Evolutionary conservation across 208 protist species (phyloP), one percentile per base, ranked within the genome.

Genomic region (Acanthamoeba polyphaga): DNA sequence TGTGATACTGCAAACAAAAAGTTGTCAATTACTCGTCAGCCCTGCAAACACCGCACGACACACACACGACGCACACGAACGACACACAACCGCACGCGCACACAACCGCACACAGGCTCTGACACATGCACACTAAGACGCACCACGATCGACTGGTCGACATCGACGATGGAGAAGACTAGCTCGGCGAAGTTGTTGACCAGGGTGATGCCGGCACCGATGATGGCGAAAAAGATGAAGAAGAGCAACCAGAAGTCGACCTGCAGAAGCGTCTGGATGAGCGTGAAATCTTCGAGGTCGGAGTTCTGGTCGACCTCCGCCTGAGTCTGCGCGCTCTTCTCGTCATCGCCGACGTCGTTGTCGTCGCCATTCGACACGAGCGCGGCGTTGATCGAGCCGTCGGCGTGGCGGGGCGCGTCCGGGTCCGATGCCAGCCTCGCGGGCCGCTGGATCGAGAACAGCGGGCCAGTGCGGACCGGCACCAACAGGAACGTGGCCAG

Each of bases 141-240:
- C 5, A 78, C 15, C 76, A 84, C 76, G 6, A 27, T 22, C 9
- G n/a, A 53, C 6, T 27, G 76, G 46, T 84, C 76, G 24, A 84
- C 76, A 34, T 46, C 38, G 32, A n/a, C 53, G 60, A 78, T 70
- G 43, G 85, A 92, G 34, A 92, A 78, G 43, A 92, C 85, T 6
- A 92, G 85, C 85, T 92, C 85, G 19, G 85, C 85, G n/a, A 92
- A 76, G 66, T 92, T 92, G 66, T 92, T 92, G 29, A 92, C 60
- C 22, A 92, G 60, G 7, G 85, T 92, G 60, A 92, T 92, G 29
- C 85, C 85, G 66, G 85, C 12, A 34, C 85, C 85, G 43, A 92
- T 92, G 66, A 70, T 49, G 29, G 32, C 34, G 32, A 92, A 51
- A 53, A 92, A 92, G 43, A 68, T 51, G 38, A 92, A 58, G 53